Evolutionary conservation across 2,329 filamentous ascomycete species (phyloP), one percentile per base, ranked within the genome.

Genomic region (Aphanocladium album): DNA sequence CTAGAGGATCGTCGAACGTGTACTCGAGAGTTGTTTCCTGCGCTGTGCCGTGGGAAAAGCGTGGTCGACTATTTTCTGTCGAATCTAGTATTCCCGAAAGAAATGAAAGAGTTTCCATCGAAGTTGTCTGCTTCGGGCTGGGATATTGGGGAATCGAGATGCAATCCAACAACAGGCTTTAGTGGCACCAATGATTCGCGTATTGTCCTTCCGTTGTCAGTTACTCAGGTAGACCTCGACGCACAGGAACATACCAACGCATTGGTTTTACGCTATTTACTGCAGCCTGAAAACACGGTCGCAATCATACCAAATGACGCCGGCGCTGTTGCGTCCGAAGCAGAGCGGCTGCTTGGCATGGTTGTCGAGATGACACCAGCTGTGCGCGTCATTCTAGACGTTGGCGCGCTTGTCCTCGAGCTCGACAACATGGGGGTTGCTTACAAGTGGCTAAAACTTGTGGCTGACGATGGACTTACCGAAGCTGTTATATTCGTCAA

Each of bases 331-430:
- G 67, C 77, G 14, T 63, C 67, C 1, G 25, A 56, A 19, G 53
- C 53, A 9, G 53, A 56, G 53, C 53, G 53, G 41, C 67, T 89
- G 0, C 67, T 91, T 0, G 33, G 70, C 0, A 56, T 46, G 39
- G 41, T 56, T 11, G 41, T 43, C 14, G 41, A 16, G 27, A 56
- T 56, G 53, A 35, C 5, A 16, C 53, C 53, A 21, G 0, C 73
- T 75, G 75, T 82, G 0, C 77, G 80, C 0, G 86, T 91, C 0
- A 80, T 92, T 1, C 75, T 92, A 0, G 88, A 92, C 64, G 87
- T 89, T 0, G 89, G 89, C 0, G 88, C 89, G 0, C 83, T 87
- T 53, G 82, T 92, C 5, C 69, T 92, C 0, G 88, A 91, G 33
- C 71, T 87, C 0, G 76, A 74, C 16, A 90, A 90, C 63, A 4